Conservation (phyloP, 225 moss, liverwort and hornwort species). For the Physcomitrium patens region DNA sequence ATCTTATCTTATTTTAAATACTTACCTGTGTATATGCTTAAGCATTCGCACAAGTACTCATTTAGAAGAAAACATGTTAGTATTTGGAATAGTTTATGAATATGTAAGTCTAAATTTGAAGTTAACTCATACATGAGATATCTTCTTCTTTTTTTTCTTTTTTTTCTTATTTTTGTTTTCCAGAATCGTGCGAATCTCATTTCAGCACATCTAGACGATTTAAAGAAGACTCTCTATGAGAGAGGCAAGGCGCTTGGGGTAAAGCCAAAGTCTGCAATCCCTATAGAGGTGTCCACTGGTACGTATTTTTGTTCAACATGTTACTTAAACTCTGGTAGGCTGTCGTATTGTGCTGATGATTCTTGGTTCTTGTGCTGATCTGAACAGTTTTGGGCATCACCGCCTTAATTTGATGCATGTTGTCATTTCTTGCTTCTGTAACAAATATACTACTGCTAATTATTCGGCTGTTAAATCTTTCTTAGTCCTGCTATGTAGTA, state of each 20-base stretch:
- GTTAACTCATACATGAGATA: not conserved
- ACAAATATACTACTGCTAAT: too few species aligned
- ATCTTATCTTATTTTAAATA: not conserved
- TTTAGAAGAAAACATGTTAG: not conserved
- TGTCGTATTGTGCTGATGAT: not conserved
- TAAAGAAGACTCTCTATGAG: slow-evolving; percentile 85
- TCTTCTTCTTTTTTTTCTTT: too few species aligned
- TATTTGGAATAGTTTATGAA: not conserved
- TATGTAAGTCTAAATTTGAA: not conserved
- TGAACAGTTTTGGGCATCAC: not conserved
- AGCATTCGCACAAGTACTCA: not conserved
- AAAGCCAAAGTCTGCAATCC: slow-evolving; percentile 70
- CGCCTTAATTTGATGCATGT: too few species aligned
- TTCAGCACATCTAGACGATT: slow-evolving; percentile 68
- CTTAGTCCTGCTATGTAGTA: too few species aligned
- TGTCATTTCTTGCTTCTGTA: too few species aligned
- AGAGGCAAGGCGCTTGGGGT: slow-evolving; percentile 85
- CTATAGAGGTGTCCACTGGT: slow-evolving; percentile 85
- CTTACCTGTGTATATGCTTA: not conserved
- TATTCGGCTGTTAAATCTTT: too few species aligned
- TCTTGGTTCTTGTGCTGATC: not conserved
- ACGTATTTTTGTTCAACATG: slow-evolving; percentile 6
- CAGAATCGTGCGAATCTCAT: slow-evolving; percentile 83
- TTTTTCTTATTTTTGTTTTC: not conserved
- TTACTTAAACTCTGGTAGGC: not conserved